phyloP scores from a whole-genome alignment of 306 rosid genomes.

The Trifolium pratense region DNA sequence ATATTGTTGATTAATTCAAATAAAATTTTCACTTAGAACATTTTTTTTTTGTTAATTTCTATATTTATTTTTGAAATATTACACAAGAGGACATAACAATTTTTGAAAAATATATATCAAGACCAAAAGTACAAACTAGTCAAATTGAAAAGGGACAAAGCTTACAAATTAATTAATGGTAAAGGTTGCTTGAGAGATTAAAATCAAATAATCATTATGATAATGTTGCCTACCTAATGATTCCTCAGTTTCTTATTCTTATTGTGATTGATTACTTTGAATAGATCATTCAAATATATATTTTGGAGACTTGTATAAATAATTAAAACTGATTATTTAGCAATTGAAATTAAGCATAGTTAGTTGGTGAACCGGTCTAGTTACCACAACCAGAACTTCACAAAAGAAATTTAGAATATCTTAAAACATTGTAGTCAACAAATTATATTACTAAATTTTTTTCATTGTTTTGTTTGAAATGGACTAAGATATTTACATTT shows the following conservation, averaged over 20 bases:
- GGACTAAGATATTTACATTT: conserved; percentile 10
- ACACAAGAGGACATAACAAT: background rate
- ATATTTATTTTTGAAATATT: no score
- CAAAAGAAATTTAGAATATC: conserved; percentile 1
- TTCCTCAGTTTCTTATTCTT: conserved; percentile 35
- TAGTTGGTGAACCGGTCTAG: conserved; percentile 49
- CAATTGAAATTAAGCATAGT: conserved; percentile 34
- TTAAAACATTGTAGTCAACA: background rate
- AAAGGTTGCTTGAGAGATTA: conserved; percentile 27
- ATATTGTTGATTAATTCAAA: no score
- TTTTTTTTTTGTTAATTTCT: no score
- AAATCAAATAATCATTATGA: conserved; percentile 38
- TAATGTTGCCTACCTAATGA: conserved; percentile 37
- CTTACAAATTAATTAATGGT: conserved; percentile 27
- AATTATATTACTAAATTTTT: background rate
- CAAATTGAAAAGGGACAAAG: conserved; percentile 14
- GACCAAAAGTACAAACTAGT: conserved; percentile 28
- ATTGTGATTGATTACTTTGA: conserved; percentile 30
- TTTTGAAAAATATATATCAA: background rate
- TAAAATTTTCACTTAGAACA: no score
- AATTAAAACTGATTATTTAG: conserved; percentile 26
- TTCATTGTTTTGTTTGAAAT: background rate
- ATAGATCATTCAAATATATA: conserved; percentile 32
- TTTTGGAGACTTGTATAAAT: conserved; percentile 25
- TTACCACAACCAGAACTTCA: conserved; percentile 14